Percentiles rank a stretch among this genome's conserved stretches.
phyloP scores from a whole-genome alignment of 2,329 filamentous ascomycete species.

The Fusarium udum region DNA sequence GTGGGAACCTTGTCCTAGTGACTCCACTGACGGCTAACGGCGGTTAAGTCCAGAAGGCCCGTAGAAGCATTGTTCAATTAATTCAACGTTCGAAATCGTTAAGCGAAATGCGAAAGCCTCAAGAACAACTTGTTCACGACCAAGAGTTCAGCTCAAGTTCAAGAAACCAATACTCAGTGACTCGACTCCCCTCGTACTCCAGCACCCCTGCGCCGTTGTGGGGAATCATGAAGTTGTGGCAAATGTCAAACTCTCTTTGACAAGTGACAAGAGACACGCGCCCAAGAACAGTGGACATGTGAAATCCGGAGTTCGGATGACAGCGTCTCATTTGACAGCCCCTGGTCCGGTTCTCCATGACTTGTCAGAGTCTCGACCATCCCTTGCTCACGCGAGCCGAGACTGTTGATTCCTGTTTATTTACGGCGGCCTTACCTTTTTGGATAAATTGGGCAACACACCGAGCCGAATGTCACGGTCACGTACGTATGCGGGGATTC shows the following conservation, averaged over 20 bases:
- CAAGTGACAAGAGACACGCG: not conserved
- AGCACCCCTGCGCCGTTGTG: slow-evolving; percentile 23
- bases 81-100: not conserved
- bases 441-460: slow-evolving; percentile 31
- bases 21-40: slow-evolving; percentile 19
- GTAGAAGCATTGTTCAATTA: not conserved
- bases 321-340: slow-evolving; percentile 13
- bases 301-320: slow-evolving; percentile 27
- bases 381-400: slow-evolving; percentile 13
- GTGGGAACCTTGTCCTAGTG: slow-evolving; percentile 23
- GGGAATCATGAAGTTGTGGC: slow-evolving; percentile 26
- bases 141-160: not conserved
- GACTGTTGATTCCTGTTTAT: slow-evolving; percentile 28
- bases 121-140: not conserved
- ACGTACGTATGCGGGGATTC: slow-evolving; percentile 27
- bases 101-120: not conserved
- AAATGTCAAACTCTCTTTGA: not conserved
- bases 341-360: slow-evolving; percentile 19
- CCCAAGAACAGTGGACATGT: slow-evolving; percentile 23
- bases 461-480: slow-evolving; percentile 24
- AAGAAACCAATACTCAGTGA: not conserved
- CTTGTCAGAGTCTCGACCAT: slow-evolving; percentile 32
- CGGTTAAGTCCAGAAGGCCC: slow-evolving; percentile 4
- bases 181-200: not conserved
- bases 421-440: slow-evolving; percentile 32